These are phyloP conservation scores for Spiraea crenata DNA, from an alignment of 331 rosid species.

Conservation along the genomic window DNA sequence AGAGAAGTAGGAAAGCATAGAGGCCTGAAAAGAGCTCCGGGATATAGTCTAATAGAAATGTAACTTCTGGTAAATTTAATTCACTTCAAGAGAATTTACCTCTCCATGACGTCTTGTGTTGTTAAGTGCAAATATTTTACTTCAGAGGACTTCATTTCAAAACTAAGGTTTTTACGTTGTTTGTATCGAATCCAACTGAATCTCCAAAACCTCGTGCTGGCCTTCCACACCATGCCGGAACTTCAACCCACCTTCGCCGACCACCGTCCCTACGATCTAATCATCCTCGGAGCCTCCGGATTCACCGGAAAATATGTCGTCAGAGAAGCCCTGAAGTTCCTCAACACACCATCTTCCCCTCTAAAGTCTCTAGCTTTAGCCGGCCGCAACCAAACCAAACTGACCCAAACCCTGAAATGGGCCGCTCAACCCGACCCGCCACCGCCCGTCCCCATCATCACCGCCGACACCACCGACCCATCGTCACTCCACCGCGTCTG, in stretches of 20 bases:
- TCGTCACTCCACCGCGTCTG: conserved; percentile 62
- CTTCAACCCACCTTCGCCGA: background rate
- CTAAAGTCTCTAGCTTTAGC: conserved; percentile 77
- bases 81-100: too few species aligned
- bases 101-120: too few species aligned
- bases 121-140: too few species aligned
- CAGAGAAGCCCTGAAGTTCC: conserved; percentile 69
- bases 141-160: too few species aligned
- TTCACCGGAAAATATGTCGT: conserved; percentile 53
- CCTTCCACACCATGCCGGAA: background rate
- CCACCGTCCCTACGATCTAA: conserved; percentile 33
- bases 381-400: conserved; percentile 55
- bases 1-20: conserved; percentile 34
- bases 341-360: conserved; percentile 43
- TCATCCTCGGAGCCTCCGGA: conserved; percentile 54
- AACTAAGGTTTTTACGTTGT: too few species aligned
- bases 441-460: conserved; percentile 45
- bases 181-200: too few species aligned
- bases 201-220: background rate
- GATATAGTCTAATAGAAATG: conserved; percentile 37
- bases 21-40: conserved; percentile 32
- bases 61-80: too few species aligned
- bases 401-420: conserved; percentile 65
- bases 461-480: conserved; percentile 59
- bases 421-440: conserved; percentile 57